Conservation (phyloP, 352 stramenopile genomes). For the Phytophthora capsici region DNA sequence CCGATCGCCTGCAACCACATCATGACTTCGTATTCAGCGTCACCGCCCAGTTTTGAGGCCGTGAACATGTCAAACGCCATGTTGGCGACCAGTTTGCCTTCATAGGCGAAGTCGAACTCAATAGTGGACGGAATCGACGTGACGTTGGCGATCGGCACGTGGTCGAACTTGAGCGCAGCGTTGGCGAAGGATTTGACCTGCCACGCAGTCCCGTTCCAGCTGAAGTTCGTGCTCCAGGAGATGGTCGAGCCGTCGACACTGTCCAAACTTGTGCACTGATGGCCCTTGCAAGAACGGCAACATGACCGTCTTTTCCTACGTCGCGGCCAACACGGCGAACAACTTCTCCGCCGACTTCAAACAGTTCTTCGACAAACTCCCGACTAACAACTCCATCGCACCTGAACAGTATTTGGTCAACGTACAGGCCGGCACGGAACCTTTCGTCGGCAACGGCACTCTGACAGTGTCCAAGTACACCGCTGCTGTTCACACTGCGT, state of each 20-base stretch:
- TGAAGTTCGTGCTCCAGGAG: conserved; percentile 14
- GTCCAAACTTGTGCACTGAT: conserved; percentile 8
- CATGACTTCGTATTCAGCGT: background rate
- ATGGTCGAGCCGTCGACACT: conserved; percentile 8
- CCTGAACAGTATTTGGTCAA: background rate
- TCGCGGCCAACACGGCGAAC: background rate
- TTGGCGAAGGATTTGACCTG: conserved; percentile 19
- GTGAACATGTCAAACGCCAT: conserved; percentile 45
- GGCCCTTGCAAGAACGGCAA: conserved; percentile 9
- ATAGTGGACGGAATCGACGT: conserved; percentile 40
- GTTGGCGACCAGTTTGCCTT: conserved; percentile 13
- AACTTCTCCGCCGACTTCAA: background rate
- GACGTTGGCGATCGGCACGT: conserved; percentile 27
- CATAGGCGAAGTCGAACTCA: conserved; percentile 38
- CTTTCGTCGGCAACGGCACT: background rate
- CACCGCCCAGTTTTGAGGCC: conserved; percentile 24
- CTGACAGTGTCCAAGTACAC: background rate
- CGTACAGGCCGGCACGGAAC: background rate
- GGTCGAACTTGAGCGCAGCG: conserved; percentile 2
- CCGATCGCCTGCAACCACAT: background rate
- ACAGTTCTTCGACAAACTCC: background rate
- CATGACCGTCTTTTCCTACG: background rate
- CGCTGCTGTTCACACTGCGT: background rate
- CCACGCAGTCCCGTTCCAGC: conserved; percentile 4
- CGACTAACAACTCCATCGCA: background rate